Evolutionary conservation across 176 grass and related monocot genomes (phyloP).

Genomic region (Miscanthus lutarioriparius): DNA sequence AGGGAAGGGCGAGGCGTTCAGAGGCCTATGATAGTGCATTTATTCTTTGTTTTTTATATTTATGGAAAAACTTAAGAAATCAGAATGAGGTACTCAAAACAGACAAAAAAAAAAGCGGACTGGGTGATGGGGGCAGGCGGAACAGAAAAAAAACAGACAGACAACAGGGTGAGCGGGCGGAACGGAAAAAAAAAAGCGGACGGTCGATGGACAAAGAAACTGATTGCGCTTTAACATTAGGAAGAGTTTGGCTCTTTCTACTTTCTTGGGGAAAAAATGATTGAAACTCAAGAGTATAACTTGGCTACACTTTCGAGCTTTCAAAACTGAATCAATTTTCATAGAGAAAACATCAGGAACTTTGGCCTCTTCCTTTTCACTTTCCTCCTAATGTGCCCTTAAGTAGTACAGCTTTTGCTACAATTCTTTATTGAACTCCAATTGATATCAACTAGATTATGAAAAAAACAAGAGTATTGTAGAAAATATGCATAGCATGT

Average conservation of each 20-base stretch:
- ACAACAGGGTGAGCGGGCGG: background rate
- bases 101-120: background rate
- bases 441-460: constrained; percentile 24
- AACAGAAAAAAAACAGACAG: background rate
- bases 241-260: background rate
- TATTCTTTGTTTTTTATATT: background rate
- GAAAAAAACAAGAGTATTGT: constrained; percentile 1
- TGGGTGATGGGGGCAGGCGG: background rate
- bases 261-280: background rate
- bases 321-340: background rate
- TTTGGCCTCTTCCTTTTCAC: background rate
- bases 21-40: background rate
- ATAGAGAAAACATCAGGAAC: background rate
- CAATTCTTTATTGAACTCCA: constrained; percentile 2
- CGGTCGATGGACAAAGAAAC: background rate
- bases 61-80: background rate
- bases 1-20: background rate
- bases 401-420: background rate
- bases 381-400: background rate
- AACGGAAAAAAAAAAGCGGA: background rate
- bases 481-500: background rate
- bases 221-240: background rate
- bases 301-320: background rate
- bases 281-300: background rate
- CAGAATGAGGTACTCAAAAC: background rate